phyloP scores from a whole-genome alignment of 2,329 filamentous ascomycete genomes.

The Cladophialophora bantiana region DNA sequence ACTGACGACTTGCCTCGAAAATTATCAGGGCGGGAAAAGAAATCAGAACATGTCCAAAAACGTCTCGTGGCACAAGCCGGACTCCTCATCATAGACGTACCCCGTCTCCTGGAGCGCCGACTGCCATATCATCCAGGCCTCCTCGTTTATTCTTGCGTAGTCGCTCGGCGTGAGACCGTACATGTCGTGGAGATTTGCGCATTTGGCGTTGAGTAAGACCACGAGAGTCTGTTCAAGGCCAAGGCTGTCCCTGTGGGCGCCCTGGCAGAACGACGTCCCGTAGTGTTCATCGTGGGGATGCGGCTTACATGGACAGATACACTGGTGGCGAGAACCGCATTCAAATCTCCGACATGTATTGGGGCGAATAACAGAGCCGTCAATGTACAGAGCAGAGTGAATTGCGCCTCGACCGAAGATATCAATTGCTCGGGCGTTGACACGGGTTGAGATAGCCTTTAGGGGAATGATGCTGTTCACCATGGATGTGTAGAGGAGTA shows the following conservation, averaged over 20 bases:
- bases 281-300: background rate
- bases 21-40: no score
- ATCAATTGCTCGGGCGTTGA: background rate
- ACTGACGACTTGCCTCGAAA: no score
- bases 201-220: background rate
- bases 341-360: background rate
- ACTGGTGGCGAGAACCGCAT: background rate
- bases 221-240: background rate
- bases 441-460: background rate
- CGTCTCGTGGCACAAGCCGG: background rate
- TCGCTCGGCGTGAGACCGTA: conserved; percentile 10
- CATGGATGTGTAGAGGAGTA: background rate
- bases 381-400: conserved; percentile 1
- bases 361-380: background rate
- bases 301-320: background rate
- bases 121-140: background rate
- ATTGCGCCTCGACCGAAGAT: conserved; percentile 2
- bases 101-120: background rate
- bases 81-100: background rate
- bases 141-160: background rate
- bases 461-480: background rate
- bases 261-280: background rate
- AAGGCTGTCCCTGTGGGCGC: background rate
- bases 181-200: background rate
- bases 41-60: background rate